These are phyloP conservation scores for Sugiyamaella boreocaroliniensis DNA, from an alignment of 805 yeast genomes.

Conservation along the genomic window DNA sequence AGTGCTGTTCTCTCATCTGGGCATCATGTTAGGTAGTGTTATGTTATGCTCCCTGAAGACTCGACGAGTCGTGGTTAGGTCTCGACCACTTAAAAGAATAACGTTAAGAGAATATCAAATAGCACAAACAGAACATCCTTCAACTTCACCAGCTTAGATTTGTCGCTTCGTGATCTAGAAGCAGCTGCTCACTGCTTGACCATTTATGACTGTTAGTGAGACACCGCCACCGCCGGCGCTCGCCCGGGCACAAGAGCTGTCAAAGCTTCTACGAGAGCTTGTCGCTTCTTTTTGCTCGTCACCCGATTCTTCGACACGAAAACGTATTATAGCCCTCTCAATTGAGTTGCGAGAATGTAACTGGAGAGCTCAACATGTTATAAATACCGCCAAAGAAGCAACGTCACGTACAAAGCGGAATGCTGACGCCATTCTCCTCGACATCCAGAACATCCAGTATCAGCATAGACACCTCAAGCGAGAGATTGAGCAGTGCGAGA, in stretches of 20 bases:
- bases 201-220: too few relatives aligned
- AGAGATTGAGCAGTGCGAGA: constrained; percentile 19
- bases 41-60: too few relatives aligned
- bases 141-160: too few relatives aligned
- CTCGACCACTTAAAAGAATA: too few relatives aligned
- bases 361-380: constrained; percentile 16
- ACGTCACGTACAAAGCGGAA: constrained; percentile 14
- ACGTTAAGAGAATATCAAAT: too few relatives aligned
- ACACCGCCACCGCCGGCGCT: neutral
- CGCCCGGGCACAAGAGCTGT: neutral
- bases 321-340: constrained; percentile 10
- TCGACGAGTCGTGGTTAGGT: too few relatives aligned
- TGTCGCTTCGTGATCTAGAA: too few relatives aligned
- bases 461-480: constrained; percentile 22
- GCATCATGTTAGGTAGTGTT: too few relatives aligned
- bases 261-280: neutral
- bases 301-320: neutral
- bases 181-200: too few relatives aligned
- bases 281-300: neutral
- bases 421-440: constrained; percentile 19
- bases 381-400: constrained; percentile 16
- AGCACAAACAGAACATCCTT: too few relatives aligned
- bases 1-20: too few relatives aligned
- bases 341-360: constrained; percentile 17
- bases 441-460: constrained; percentile 23